Evolutionary conservation across 805 yeast species (phyloP).

Genomic region (Yarrowia porcina): DNA sequence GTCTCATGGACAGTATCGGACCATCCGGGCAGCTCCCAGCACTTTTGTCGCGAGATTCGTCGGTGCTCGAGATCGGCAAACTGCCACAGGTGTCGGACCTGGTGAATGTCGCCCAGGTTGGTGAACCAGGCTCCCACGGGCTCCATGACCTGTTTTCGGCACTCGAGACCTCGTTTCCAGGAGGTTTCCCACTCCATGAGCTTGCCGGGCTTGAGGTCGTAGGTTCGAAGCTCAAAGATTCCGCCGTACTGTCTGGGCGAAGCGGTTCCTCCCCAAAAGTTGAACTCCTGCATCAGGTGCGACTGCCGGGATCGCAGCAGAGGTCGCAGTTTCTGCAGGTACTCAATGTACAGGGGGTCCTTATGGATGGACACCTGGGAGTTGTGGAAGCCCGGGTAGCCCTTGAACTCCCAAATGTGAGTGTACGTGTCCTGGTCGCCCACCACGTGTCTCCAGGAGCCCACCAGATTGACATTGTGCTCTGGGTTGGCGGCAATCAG

Average conservation of each 20-base stretch:
- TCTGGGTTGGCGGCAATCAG: constrained; percentile 36
- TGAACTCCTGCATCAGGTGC: constrained; percentile 43
- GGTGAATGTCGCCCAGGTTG: constrained; percentile 42
- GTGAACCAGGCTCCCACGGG: constrained; percentile 49
- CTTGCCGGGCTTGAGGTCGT: constrained; percentile 42
- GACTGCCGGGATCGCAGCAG: constrained; percentile 38
- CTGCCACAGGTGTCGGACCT: constrained; percentile 46
- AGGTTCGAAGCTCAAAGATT: constrained; percentile 43
- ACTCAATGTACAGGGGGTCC: constrained; percentile 35
- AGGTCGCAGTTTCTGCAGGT: constrained; percentile 36
- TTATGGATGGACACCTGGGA: constrained; percentile 39
- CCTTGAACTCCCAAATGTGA: constrained; percentile 46
- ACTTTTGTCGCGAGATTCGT: constrained; percentile 41
- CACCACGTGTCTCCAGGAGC: constrained; percentile 44
- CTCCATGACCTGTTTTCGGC: constrained; percentile 47
- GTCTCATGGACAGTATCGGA: constrained; percentile 46
- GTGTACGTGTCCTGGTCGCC: constrained; percentile 44
- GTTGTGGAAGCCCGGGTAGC: constrained; percentile 43
- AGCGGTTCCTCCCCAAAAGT: constrained; percentile 48
- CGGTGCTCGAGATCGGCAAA: constrained; percentile 46
- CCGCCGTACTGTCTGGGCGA: constrained; percentile 44
- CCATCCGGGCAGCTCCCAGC: constrained; percentile 48
- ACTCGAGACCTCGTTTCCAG: constrained; percentile 44
- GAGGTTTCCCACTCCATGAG: constrained; percentile 45
- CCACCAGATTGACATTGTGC: constrained; percentile 41